These are phyloP conservation scores for Eucalyptus urophylla DNA, from an alignment of 345 rosid genomes.

Conservation along the genomic window DNA sequence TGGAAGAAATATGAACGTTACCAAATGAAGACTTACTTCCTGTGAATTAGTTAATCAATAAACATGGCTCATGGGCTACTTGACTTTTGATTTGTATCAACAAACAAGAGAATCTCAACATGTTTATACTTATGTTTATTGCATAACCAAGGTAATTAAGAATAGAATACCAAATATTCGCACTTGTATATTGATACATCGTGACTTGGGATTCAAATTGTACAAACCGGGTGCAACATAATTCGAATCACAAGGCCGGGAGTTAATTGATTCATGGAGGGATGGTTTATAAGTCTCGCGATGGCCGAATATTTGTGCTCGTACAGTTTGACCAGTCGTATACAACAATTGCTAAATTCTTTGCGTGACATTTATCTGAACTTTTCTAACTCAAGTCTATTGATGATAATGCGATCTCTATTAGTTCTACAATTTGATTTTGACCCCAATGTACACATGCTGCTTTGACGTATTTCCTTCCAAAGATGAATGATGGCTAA, in stretches of 20 bases:
- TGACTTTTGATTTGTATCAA: neutral
- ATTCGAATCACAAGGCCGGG: neutral
- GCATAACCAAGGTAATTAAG: neutral
- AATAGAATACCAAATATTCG: neutral
- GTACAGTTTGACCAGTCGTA: neutral
- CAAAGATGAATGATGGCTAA: neutral
- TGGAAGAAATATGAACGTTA: no score
- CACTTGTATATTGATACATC: neutral
- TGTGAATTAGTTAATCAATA: neutral
- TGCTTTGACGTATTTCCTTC: neutral
- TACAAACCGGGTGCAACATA: neutral
- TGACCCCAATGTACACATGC: neutral
- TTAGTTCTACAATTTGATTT: neutral
- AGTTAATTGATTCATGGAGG: neutral
- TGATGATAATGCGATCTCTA: neutral
- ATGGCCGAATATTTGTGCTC: neutral
- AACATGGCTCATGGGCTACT: neutral
- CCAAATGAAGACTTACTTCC: no score
- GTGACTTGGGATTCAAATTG: neutral
- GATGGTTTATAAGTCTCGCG: neutral
- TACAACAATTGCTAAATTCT: neutral
- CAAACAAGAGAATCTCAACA: neutral
- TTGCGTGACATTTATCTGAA: neutral
- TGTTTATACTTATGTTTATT: neutral
- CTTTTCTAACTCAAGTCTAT: neutral